Conservation (phyloP, 345 rosid genomes). For the Erucastrum elatum region DNA sequence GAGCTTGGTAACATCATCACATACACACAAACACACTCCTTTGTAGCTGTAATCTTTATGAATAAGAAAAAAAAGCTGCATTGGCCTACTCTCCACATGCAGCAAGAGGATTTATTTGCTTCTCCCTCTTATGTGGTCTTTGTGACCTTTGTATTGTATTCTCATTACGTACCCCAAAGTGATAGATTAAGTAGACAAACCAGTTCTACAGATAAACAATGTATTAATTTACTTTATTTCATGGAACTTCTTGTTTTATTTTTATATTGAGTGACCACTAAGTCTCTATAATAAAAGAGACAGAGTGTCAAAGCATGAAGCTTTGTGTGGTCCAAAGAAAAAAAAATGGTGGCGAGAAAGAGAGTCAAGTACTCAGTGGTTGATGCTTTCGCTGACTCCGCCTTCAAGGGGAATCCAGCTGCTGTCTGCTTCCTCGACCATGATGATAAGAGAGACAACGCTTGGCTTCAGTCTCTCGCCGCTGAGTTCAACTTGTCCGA, state of each 20-base stretch:
- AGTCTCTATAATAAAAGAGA: background rate
- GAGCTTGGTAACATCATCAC: conserved; percentile 57
- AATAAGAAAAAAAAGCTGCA: conserved; percentile 21
- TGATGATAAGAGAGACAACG: conserved; percentile 59
- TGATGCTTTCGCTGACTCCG: conserved; percentile 71
- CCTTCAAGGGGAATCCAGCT: conserved; percentile 89
- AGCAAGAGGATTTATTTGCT: background rate
- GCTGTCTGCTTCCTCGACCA: conserved; percentile 70
- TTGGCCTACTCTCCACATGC: conserved; percentile 1
- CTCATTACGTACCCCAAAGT: background rate
- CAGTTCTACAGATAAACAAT: background rate
- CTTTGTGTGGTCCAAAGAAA: conserved; percentile 1
- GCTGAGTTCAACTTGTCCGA: conserved; percentile 57
- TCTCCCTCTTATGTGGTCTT: conserved; percentile 21
- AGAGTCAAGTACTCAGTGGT: conserved; percentile 56
- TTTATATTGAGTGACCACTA: background rate
- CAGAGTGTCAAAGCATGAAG: background rate
- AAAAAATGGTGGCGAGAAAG: conserved; percentile 42
- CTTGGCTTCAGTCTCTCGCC: conserved; percentile 69
- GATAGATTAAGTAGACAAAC: background rate
- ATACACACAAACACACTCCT: background rate
- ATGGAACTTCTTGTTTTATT: background rate
- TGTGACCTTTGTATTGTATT: conserved; percentile 56
- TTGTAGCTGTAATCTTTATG: conserved; percentile 13
- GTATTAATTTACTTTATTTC: background rate